Evolutionary conservation across 306 rosid genomes (phyloP).

Genomic region (Cyclanthera cordifolia): DNA sequence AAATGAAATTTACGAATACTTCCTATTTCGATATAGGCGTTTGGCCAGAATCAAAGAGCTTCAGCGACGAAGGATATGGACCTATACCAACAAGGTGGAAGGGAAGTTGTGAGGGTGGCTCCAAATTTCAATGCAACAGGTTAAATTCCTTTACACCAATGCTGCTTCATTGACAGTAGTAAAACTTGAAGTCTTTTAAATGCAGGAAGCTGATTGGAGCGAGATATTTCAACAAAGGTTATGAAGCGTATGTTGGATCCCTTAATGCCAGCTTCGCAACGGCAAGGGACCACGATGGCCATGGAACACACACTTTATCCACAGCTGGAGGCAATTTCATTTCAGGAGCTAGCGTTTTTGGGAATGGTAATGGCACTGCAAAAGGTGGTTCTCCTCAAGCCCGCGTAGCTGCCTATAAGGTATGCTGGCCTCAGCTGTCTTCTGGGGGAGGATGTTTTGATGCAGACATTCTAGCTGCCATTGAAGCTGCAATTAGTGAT

Average conservation of each 20-base stretch:
- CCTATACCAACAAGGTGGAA: not conserved
- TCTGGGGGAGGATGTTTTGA: constrained; percentile 26
- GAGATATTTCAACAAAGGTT: constrained; percentile 53
- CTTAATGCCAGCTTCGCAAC: constrained; percentile 5
- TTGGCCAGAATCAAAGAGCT: constrained; percentile 10
- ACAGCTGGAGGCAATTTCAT: constrained; percentile 70
- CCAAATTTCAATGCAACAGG: constrained; percentile 10
- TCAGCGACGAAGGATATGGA: not conserved
- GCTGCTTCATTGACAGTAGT: not conserved
- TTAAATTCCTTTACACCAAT: not conserved
- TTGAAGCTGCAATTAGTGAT: constrained; percentile 57
- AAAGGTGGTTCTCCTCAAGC: constrained; percentile 87
- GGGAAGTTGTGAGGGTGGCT: constrained; percentile 11
- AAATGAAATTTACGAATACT: not conserved
- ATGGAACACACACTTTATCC: constrained; percentile 86
- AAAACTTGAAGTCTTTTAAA: not conserved
- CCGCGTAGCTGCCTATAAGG: constrained; percentile 67
- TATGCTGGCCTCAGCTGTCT: constrained; percentile 39
- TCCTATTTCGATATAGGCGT: not conserved
- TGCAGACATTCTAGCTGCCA: constrained; percentile 46
- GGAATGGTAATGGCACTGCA: constrained; percentile 60
- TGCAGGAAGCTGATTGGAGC: constrained; percentile 71
- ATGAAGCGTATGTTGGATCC: not conserved
- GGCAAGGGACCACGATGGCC: constrained; percentile 53
- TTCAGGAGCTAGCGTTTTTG: constrained; percentile 27